Conservation (phyloP, 306 rosid genomes). For the Quercus cerris region DNA sequence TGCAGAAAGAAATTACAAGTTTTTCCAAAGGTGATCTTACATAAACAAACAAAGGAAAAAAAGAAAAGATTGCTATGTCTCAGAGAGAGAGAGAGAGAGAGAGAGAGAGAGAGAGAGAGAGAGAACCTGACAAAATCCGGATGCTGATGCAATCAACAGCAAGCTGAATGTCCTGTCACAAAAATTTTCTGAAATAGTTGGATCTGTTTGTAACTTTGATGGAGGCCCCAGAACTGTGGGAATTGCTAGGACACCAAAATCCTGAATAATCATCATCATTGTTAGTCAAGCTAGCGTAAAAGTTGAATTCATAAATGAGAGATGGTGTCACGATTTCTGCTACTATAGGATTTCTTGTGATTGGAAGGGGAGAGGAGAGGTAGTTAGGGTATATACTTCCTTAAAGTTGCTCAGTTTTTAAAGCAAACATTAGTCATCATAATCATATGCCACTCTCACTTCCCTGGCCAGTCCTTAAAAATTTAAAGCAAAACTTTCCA, state of each 20-base stretch:
- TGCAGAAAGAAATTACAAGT: background rate
- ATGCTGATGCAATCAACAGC: constrained; percentile 78
- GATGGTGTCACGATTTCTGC: background rate
- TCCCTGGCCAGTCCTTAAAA: background rate
- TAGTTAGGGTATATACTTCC: background rate
- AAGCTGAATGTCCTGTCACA: constrained; percentile 72
- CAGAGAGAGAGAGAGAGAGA: background rate
- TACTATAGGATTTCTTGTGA: background rate
- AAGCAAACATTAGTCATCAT: background rate
- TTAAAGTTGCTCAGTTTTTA: background rate
- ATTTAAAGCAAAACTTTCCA: too few species aligned
- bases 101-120: background rate
- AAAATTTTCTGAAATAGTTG: constrained; percentile 44
- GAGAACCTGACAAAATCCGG: constrained; percentile 89
- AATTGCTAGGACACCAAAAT: constrained; percentile 68
- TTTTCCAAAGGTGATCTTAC: background rate
- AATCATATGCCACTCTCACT: background rate
- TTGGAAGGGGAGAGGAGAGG: background rate
- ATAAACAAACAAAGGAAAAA: background rate
- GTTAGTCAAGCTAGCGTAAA: background rate
- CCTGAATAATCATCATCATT: constrained; percentile 42
- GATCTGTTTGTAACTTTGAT: constrained; percentile 55
- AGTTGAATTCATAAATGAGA: background rate
- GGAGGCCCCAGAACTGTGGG: constrained; percentile 90
- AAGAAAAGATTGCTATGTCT: background rate